A percentile compares a stretch with the other conserved stretches of the same genome.
Evolutionary conservation across 306 rosid genomes (phyloP).

Genomic region (Cucurbita moschata): DNA sequence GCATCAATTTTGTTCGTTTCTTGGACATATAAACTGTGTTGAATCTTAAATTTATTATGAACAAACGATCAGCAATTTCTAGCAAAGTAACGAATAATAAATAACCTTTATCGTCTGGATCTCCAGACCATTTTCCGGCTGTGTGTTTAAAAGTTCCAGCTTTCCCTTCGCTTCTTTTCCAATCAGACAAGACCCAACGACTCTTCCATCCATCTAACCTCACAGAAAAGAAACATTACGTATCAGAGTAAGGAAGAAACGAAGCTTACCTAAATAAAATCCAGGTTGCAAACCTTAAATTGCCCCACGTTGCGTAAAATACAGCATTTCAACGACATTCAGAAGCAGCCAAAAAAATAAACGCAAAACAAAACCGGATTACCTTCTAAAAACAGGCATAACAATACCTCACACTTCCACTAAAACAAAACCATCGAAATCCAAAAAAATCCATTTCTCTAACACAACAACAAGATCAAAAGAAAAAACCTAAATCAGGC

Average conservation of each 20-base stretch:
- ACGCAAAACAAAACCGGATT: not conserved
- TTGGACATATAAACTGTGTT: not conserved
- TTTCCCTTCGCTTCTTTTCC: conserved; percentile 79
- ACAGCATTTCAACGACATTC: not conserved
- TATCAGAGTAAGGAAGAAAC: not conserved
- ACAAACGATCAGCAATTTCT: not conserved
- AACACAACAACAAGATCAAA: not conserved
- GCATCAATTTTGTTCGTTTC: not conserved
- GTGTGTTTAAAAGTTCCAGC: conserved; percentile 87
- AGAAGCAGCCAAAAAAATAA: not conserved
- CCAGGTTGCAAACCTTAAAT: not conserved
- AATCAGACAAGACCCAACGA: conserved; percentile 80
- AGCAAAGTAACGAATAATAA: not conserved
- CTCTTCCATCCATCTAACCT: conserved; percentile 62
- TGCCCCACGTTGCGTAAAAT: not conserved
- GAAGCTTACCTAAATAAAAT: not conserved
- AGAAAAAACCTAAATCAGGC: not conserved
- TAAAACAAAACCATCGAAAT: not conserved
- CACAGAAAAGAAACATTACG: not conserved
- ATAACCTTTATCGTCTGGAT: conserved; percentile 89
- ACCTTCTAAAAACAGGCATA: not conserved
- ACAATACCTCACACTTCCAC: not conserved
- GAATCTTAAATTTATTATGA: not conserved
- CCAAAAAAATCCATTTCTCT: not conserved
- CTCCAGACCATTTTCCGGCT: conserved; percentile 82